Conservation (phyloP, 371 early-diverging fungal genomes). For the Mucor saturninus region DNA sequence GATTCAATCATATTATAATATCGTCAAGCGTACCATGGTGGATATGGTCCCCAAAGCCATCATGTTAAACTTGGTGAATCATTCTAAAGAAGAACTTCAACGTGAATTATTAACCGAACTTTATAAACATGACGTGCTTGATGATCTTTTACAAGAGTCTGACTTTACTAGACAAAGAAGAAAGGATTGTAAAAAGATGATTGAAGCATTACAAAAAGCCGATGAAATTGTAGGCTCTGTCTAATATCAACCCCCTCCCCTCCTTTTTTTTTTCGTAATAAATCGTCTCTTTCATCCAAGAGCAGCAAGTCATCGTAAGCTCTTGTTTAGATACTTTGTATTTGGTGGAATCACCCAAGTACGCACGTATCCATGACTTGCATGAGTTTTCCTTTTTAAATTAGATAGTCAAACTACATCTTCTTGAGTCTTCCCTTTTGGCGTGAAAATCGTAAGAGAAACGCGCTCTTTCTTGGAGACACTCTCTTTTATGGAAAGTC, state of each 20-base stretch:
- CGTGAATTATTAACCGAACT: slow-evolving; percentile 93
- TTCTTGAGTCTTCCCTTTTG: no score
- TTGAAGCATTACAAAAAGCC: slow-evolving; percentile 92
- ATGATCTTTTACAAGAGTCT: slow-evolving; percentile 93
- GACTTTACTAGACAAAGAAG: slow-evolving; percentile 90
- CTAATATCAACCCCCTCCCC: slow-evolving; percentile 23
- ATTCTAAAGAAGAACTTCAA: slow-evolving; percentile 93
- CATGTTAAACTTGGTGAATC: slow-evolving; percentile 94
- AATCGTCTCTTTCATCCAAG: no score
- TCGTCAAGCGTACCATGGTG: slow-evolving; percentile 96
- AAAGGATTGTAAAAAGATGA: slow-evolving; percentile 97
- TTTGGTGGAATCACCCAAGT: no score
- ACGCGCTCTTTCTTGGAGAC: no score
- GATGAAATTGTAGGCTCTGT: slow-evolving; percentile 85
- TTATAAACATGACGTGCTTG: slow-evolving; percentile 91
- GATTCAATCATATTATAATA: slow-evolving; percentile 94
- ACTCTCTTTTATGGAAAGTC: no score
- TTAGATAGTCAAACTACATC: no score
- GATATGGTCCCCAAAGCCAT: slow-evolving; percentile 99
- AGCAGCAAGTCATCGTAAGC: no score
- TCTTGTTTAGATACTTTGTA: no score
- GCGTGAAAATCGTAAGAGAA: no score
- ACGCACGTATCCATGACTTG: no score
- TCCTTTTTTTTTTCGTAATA: not conserved
- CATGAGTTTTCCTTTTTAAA: no score